These are phyloP conservation scores for Pittosporum tobira DNA, from an alignment of 129 eudicot species.

Conservation along the genomic window DNA sequence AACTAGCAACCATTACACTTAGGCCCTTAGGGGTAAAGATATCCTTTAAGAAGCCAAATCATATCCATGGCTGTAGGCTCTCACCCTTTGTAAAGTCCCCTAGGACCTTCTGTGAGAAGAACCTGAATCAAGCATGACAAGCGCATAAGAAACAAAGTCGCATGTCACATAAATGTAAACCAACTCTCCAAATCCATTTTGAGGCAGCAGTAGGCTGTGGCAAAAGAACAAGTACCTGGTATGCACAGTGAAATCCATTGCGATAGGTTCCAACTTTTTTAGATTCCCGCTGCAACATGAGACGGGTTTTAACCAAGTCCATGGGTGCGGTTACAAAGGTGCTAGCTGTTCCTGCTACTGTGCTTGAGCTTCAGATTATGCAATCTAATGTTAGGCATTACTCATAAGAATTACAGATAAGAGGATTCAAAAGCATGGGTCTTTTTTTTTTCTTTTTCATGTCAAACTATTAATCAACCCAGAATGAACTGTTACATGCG, in stretches of 20 bases:
- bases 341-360: slow-evolving; percentile 73
- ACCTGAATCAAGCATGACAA: slow-evolving; percentile 37
- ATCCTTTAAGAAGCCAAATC: not conserved
- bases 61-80: slow-evolving; percentile 10
- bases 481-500: not conserved
- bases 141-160: slow-evolving; percentile 5
- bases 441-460: too few species aligned
- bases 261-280: slow-evolving; percentile 42
- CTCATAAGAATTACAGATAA: not conserved
- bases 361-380: slow-evolving; percentile 71
- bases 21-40: too few species aligned
- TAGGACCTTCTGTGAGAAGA: slow-evolving; percentile 71
- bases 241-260: slow-evolving; percentile 85
- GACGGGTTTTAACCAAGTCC: slow-evolving; percentile 91
- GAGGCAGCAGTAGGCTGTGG: not conserved
- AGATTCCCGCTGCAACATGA: slow-evolving; percentile 86
- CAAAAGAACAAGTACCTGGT: slow-evolving; percentile 48
- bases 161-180: not conserved
- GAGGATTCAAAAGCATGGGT: not conserved
- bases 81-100: slow-evolving; percentile 96
- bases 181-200: too few species aligned
- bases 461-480: not conserved
- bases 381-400: slow-evolving; percentile 11
- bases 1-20: too few species aligned
- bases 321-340: slow-evolving; percentile 84